phyloP scores from a whole-genome alignment of 495 filamentous ascomycete genomes.

The Penicillium chermesinum region DNA sequence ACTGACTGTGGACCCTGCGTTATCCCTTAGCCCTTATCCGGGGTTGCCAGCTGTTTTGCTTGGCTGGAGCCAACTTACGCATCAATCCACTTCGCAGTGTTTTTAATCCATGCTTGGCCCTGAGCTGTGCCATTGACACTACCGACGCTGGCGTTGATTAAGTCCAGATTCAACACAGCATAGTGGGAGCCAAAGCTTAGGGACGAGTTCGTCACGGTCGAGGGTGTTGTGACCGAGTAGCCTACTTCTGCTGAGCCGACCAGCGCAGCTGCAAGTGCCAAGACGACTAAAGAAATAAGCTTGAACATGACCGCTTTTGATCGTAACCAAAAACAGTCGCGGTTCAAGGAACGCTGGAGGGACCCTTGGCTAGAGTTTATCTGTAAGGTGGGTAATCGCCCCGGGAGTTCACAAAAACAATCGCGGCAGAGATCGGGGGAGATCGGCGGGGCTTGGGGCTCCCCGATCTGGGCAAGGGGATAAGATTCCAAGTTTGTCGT shows the following conservation, averaged over 20 bases:
- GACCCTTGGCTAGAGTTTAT: too few relatives aligned
- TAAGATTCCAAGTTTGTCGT: too few relatives aligned
- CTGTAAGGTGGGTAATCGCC: too few relatives aligned
- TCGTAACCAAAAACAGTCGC: too few relatives aligned
- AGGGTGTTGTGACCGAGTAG: background rate
- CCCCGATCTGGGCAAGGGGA: too few relatives aligned
- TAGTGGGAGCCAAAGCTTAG: conserved; percentile 3
- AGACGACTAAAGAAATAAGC: background rate
- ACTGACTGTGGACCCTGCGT: background rate
- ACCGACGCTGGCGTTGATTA: background rate
- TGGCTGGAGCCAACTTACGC: background rate
- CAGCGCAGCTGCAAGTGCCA: background rate
- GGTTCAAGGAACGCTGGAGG: too few relatives aligned
- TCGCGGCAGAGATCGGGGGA: too few relatives aligned
- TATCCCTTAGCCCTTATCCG: background rate
- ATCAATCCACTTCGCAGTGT: conserved; percentile 1
- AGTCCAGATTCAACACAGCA: conserved; percentile 1
- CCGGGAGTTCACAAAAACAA: too few relatives aligned
- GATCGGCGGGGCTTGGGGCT: too few relatives aligned
- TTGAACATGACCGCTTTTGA: background rate
- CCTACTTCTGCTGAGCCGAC: background rate
- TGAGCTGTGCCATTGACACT: background rate
- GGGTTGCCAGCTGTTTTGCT: background rate
- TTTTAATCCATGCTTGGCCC: conserved; percentile 1
- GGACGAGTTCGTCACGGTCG: background rate